Evolutionary conservation across 2,329 filamentous ascomycete species (phyloP).

Genomic region (Sporothrix sp.): DNA sequence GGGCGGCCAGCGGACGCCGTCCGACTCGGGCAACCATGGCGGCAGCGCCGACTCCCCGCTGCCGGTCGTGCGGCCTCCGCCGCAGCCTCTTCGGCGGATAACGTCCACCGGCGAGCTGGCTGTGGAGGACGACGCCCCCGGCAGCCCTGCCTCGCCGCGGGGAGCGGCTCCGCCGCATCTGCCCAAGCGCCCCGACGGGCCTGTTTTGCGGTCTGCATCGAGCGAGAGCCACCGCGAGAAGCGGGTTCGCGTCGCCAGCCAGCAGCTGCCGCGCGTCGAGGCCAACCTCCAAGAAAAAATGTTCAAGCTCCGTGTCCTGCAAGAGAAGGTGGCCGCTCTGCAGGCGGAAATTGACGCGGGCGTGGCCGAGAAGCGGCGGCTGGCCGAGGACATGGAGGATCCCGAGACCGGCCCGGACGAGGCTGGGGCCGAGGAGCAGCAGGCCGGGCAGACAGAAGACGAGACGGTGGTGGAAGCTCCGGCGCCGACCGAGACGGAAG

Average conservation of each 20-base stretch:
- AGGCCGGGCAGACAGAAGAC: too few relatives aligned
- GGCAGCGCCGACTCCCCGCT: not conserved
- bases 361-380: constrained; percentile 25
- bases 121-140: not conserved
- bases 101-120: constrained; percentile 4
- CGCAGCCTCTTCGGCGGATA: constrained; percentile 7
- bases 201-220: not conserved
- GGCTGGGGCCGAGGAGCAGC: too few relatives aligned
- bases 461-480: too few relatives aligned
- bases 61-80: not conserved
- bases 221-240: constrained; percentile 17
- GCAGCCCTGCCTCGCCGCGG: not conserved
- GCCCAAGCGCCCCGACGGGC: constrained; percentile 20
- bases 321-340: constrained; percentile 38
- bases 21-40: constrained; percentile 18
- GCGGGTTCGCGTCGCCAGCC: constrained; percentile 29
- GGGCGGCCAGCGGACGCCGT: constrained; percentile 21
- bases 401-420: constrained; percentile 30
- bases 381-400: constrained; percentile 25
- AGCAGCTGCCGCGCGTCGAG: constrained; percentile 31
- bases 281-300: constrained; percentile 35
- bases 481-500: too few relatives aligned
- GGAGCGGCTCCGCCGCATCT: constrained; percentile 19
- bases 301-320: constrained; percentile 36
- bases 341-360: constrained; percentile 36